Evolutionary conservation across 1,284 basidiomycete genomes (phyloP), one percentile per base, ranked within the genome.

Genomic region (Rhodofomes roseus): DNA sequence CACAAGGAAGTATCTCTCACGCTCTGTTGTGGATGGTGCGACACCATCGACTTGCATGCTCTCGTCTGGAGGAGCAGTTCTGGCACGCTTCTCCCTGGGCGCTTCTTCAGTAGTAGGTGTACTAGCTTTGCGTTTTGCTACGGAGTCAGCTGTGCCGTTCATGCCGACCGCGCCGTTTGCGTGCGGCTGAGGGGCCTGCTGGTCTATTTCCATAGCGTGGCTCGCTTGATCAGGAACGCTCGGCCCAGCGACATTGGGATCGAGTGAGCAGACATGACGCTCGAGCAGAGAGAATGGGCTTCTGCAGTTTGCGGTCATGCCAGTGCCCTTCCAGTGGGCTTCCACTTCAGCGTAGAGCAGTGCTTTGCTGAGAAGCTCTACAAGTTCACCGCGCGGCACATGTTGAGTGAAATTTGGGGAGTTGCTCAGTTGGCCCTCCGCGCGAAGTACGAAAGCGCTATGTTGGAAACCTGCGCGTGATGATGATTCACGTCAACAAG

Each of bases 281-380:
- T 89, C 85, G 20, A 92, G 77, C n/a, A 92, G 74, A 20, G 86
- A 85, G 74, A 92, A 92, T 8, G 77, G 69, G 37, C 79, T 77
- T 65, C 83, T 84, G 79, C 90, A 92, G 64, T 82, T 83, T 52
- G 76, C 79, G 3, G 82, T 79, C 62, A 88, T 73, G 34, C 77
- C 74, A 66, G 84, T 82, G 16, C 79, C 80, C 62, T 81, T 82
- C 85, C 88, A 92, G 66, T 92, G 90, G 8, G 86, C 81, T 75
- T 94, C 92, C 39, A 90, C 90, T 73, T 95, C 92, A n/a, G 82
- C 78, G 65, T 93, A 94, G 14, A 93, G 80, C 22, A 95, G 75
- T 5, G 92, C 86, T 72, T 93, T 94, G 71, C 84, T 83, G 34
- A 94, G 81, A 16, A 93, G 83, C 60, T 92, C 88, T 52, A 93